These are phyloP conservation scores for Chlorella sp. DNA, from an alignment of 139 green algal genomes.

Conservation along the genomic window DNA sequence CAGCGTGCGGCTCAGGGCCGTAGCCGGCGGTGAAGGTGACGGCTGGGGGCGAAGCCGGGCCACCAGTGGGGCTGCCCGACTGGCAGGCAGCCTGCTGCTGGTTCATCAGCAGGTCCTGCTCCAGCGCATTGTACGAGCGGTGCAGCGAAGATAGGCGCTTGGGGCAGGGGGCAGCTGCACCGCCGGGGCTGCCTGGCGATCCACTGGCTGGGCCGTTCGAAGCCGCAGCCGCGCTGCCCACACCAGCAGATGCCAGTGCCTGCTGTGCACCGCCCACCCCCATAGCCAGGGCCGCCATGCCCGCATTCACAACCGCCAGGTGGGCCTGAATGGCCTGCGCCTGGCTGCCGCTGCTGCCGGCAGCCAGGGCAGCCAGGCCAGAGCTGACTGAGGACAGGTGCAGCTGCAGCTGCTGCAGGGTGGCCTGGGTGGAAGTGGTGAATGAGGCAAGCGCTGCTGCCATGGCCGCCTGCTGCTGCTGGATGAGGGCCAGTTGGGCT, in stretches of 20 bases:
- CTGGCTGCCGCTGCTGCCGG: background rate
- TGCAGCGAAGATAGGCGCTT: slow-evolving; percentile 27
- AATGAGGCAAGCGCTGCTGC: background rate
- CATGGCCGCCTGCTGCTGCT: slow-evolving; percentile 8
- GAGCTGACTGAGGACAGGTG: background rate
- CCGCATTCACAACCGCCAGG: background rate
- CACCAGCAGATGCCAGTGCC: background rate
- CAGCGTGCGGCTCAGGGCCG: no score
- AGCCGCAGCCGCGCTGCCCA: background rate
- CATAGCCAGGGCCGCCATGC: background rate
- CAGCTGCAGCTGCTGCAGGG: slow-evolving; percentile 11
- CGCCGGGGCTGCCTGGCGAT: background rate
- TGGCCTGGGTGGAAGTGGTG: background rate
- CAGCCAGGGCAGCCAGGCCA: background rate
- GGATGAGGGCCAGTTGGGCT: background rate
- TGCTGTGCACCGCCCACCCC: background rate
- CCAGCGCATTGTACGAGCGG: slow-evolving; percentile 12
- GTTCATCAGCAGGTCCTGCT: background rate
- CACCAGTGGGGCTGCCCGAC: background rate
- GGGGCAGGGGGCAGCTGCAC: background rate
- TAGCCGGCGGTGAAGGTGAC: no score
- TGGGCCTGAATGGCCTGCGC: background rate
- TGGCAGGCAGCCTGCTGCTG: background rate
- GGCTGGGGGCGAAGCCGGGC: background rate
- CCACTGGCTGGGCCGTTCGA: background rate